Evolutionary conservation across 2,329 filamentous ascomycete species (phyloP), one percentile per base, ranked within the genome.

Genomic region (Alternaria gaisen): DNA sequence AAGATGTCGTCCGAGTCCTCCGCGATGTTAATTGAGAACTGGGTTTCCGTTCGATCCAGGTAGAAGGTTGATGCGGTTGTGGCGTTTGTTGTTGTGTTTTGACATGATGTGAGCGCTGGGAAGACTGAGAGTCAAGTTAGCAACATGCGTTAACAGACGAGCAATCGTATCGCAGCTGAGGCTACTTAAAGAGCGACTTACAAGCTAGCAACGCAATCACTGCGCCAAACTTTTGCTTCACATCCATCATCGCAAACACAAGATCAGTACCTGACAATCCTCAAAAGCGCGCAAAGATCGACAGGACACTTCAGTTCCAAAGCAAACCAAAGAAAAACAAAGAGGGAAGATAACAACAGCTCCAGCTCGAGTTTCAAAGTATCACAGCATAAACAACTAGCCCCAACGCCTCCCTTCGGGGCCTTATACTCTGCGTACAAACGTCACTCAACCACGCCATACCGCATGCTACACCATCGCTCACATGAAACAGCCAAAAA

Each of bases 1-100:
- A 66, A 75, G 11, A 79, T 66, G 71, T 79, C 75, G n/a, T 59
- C 66, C 2, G 74, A 74, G 51, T 74, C 67, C 12, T 74, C 71
- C 7, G 74, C 72, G 41, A 79, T 53, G 28, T 73, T 77, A 53
- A 79, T 18, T 11, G 75, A 77, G 65, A 79, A 79, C 36, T 77
- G 73, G 4, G 75, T 79, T 59, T 74, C 68, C 10, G 75, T 78
- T 20, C 72, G 48, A 3, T 53, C 51, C 14, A 76, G 59, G 54
- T 64, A 78, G 47, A 78, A 75, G 0, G 75, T 79, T n/a, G 75
- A 72, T 36, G 72, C 72, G 18, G 68, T 60, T 14, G 72, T 58
- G 5, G 53, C 38, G 48, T 61, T 61, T 9, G 59, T 54, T 3
- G 48, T 53, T 7, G 58, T 55, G 30, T 68, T 65, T 32, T 74